phyloP scores from a whole-genome alignment of 306 rosid species.

The Elaeagnus macrophylla region DNA sequence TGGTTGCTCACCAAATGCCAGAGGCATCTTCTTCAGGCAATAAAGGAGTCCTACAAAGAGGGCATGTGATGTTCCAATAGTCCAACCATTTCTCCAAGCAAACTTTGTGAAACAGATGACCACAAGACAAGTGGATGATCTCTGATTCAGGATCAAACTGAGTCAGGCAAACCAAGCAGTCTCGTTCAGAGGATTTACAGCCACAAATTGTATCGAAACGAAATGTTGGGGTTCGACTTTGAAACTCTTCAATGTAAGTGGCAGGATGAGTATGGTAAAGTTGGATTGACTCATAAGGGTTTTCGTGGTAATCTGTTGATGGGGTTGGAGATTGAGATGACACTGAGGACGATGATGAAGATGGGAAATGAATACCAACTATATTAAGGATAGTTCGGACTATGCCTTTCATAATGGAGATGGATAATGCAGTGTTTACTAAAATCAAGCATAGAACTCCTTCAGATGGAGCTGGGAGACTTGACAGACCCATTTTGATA shows the following conservation, averaged over 20 bases:
- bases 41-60: slow-evolving; percentile 81
- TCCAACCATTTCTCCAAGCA: slow-evolving; percentile 93
- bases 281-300: slow-evolving; percentile 40
- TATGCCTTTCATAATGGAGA: slow-evolving; percentile 71
- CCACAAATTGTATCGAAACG: slow-evolving; percentile 37
- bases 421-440: slow-evolving; percentile 64
- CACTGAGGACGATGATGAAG: slow-evolving; percentile 22
- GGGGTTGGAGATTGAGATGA: slow-evolving; percentile 19
- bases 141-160: slow-evolving; percentile 66
- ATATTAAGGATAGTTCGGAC: slow-evolving; percentile 58
- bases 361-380: slow-evolving; percentile 53
- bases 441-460: slow-evolving; percentile 65
- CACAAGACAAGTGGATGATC: slow-evolving; percentile 64
- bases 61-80: slow-evolving; percentile 89
- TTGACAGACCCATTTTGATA: slow-evolving; percentile 74
- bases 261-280: slow-evolving; percentile 24
- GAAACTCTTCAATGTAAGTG: slow-evolving; percentile 46
- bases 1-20: slow-evolving; percentile 38
- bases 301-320: slow-evolving; percentile 31
- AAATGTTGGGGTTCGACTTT: slow-evolving; percentile 43
- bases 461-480: slow-evolving; percentile 90
- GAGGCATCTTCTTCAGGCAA: slow-evolving; percentile 52
- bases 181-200: slow-evolving; percentile 39
- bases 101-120: slow-evolving; percentile 69
- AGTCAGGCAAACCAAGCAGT: slow-evolving; percentile 70